These are phyloP conservation scores for Melocanna baccifera DNA, from an alignment of 176 grass and related monocot genomes.

Conservation along the genomic window DNA sequence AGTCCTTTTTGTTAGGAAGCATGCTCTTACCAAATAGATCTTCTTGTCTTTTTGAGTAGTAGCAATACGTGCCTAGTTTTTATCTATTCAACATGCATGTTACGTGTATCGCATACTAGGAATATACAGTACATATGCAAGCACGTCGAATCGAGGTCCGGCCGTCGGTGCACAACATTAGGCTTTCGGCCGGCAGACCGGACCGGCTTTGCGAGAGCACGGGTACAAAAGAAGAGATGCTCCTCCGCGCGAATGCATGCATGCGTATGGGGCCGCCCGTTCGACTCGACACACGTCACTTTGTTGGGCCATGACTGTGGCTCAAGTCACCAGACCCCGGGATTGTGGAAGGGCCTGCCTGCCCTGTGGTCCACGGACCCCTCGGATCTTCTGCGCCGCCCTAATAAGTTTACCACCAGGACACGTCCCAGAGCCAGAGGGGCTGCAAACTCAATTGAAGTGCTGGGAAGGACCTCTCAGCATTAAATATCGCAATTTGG, in stretches of 20 bases:
- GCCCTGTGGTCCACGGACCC: constrained; percentile 5
- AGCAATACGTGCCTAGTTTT: background rate
- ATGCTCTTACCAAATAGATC: too few species aligned
- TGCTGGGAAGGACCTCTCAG: background rate
- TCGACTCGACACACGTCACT: constrained; percentile 31
- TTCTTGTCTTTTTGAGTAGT: too few species aligned
- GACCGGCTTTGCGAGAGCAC: background rate
- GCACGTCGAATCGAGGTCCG: background rate
- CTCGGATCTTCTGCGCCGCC: constrained; percentile 27
- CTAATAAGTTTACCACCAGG: background rate
- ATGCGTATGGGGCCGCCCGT: constrained; percentile 27
- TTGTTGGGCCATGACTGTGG: constrained; percentile 42
- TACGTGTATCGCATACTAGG: background rate
- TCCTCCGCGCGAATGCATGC: background rate
- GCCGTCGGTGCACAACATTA: background rate
- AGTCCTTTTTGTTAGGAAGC: too few species aligned
- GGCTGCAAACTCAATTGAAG: background rate
- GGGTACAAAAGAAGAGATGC: background rate
- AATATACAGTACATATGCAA: background rate
- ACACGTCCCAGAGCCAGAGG: background rate
- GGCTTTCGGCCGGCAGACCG: constrained; percentile 30
- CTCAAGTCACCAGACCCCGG: constrained; percentile 58
- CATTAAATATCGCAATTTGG: background rate
- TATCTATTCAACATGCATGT: too few species aligned
- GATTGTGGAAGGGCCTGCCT: constrained; percentile 29